phyloP scores from a whole-genome alignment of 495 filamentous ascomycete species.

The Aspergillus ellipticus region DNA sequence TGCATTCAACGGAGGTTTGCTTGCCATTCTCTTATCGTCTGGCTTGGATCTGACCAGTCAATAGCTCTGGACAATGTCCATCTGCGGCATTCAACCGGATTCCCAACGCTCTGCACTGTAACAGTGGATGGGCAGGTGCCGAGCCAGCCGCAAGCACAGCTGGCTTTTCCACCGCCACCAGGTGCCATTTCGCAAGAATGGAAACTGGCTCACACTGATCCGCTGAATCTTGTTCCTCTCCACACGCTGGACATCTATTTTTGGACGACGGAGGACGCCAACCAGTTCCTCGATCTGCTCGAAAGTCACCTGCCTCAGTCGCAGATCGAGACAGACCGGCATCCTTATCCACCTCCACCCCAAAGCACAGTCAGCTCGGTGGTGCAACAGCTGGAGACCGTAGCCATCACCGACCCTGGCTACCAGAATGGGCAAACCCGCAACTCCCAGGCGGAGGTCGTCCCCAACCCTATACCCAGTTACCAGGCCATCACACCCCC shows the following conservation, averaged over 20 bases:
- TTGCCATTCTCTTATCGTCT: neutral
- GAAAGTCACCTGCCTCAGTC: constrained; percentile 54
- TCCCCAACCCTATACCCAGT: constrained; percentile 29
- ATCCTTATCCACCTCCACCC: constrained; percentile 44
- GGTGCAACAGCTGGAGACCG: constrained; percentile 78
- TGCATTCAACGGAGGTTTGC: constrained; percentile 79
- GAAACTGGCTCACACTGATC: constrained; percentile 72
- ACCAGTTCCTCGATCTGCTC: constrained; percentile 64
- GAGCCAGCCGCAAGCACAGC: constrained; percentile 6
- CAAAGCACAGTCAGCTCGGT: constrained; percentile 72
- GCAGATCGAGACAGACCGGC: constrained; percentile 52
- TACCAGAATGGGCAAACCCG: constrained; percentile 54
- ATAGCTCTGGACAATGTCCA: constrained; percentile 62
- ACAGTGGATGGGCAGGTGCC: constrained; percentile 58
- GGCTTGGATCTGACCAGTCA: neutral
- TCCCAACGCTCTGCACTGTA: constrained; percentile 71
- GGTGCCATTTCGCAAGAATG: constrained; percentile 58
- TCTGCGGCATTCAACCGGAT: constrained; percentile 71
- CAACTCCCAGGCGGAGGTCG: constrained; percentile 39
- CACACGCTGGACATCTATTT: constrained; percentile 89
- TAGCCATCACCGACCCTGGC: constrained; percentile 64
- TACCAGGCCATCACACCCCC: constrained; percentile 4
- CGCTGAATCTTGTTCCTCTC: constrained; percentile 65
- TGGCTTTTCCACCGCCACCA: constrained; percentile 29
- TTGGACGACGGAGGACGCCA: constrained; percentile 74